Evolutionary conservation across 768 basidiomycete species (phyloP).

Genomic region (Ramaria rubella): DNA sequence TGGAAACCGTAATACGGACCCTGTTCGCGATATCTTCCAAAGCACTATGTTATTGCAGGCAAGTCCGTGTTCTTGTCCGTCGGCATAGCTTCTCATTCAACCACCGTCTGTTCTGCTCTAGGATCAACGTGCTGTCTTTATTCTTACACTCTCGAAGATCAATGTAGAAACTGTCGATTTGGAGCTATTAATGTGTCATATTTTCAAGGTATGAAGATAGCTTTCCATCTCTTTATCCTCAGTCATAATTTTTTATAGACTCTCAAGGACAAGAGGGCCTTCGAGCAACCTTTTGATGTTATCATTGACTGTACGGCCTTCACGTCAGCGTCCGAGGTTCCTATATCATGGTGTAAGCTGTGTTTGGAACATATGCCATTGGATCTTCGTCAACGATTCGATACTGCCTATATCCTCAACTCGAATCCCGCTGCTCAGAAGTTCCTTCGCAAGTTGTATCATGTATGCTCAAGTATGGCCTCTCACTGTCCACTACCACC

Average conservation of each 20-base stretch:
- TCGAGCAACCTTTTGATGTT: conserved; percentile 46
- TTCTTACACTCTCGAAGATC: conserved; percentile 59
- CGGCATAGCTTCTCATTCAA: conserved; percentile 14
- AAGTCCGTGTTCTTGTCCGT: conserved; percentile 15
- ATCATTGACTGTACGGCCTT: conserved; percentile 81
- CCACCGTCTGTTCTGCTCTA: conserved; percentile 16
- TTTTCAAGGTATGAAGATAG: conserved; percentile 52
- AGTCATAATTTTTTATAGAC: conserved; percentile 33
- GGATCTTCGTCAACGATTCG: conserved; percentile 60
- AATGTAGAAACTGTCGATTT: conserved; percentile 77
- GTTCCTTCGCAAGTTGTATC: conserved; percentile 72
- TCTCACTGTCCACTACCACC: neutral
- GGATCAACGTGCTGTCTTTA: conserved; percentile 46
- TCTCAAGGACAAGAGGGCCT: conserved; percentile 29
- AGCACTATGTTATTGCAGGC: conserved; percentile 45
- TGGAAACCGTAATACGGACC: conserved; percentile 49
- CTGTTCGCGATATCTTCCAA: conserved; percentile 62
- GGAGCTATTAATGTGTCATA: conserved; percentile 69
- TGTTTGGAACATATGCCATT: conserved; percentile 67
- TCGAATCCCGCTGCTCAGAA: conserved; percentile 64
- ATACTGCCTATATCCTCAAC: conserved; percentile 60
- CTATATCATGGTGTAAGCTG: conserved; percentile 74
- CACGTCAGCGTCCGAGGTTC: conserved; percentile 66
- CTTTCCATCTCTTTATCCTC: neutral
- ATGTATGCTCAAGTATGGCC: conserved; percentile 49